Conservation (phyloP, 73 alveolate genomes). For the Paramecium tetraurelia region DNA sequence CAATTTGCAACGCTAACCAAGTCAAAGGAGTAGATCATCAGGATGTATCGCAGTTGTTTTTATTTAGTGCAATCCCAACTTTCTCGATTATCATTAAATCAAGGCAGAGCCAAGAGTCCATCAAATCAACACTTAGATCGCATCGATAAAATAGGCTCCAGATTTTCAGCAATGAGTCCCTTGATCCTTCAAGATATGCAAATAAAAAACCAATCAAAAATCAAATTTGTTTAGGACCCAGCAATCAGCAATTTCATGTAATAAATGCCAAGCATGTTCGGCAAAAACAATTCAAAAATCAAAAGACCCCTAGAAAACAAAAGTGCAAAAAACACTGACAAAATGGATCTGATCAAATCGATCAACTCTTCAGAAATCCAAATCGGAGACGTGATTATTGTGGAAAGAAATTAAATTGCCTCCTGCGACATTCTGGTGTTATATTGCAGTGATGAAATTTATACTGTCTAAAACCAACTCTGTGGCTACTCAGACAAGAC, state of each 20-base stretch:
- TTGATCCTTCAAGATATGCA: background rate
- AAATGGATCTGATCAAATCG: background rate
- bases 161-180: constrained; percentile 4
- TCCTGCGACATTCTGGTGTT: background rate
- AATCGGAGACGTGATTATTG: background rate
- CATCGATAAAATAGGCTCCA: background rate
- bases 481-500: background rate
- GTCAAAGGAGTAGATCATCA: background rate
- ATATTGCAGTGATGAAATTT: background rate
- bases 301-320: background rate
- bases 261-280: background rate
- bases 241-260: background rate
- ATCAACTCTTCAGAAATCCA: background rate
- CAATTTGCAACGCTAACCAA: background rate
- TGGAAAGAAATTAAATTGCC: constrained; percentile 19
- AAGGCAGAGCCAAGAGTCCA: background rate
- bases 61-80: background rate
- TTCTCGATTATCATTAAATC: background rate
- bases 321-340: background rate
- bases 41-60: background rate
- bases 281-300: background rate
- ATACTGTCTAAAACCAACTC: background rate
- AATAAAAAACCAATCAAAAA: background rate
- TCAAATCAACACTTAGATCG: background rate
- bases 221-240: background rate